A percentile compares a stretch with the other conserved stretches of the same genome.
phyloP scores from a whole-genome alignment of 208 protist species.

The Herpetomonas samuelpessoai region DNA sequence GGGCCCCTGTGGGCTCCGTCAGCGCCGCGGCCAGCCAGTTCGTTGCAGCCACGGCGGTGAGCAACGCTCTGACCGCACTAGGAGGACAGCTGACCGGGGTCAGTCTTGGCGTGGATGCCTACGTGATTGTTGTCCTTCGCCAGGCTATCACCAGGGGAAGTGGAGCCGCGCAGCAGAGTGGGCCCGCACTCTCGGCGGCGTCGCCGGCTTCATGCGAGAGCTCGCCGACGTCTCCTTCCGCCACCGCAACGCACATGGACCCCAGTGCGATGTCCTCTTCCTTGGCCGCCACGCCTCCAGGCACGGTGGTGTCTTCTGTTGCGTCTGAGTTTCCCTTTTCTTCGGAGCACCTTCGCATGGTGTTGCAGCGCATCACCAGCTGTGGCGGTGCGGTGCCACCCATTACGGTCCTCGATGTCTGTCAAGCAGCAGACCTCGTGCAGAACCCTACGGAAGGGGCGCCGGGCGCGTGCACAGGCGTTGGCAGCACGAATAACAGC shows the following conservation, averaged over 20 bases:
- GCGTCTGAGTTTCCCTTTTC: constrained; percentile 3
- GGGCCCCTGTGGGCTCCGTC: background rate
- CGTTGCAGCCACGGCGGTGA: background rate
- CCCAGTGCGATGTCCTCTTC: background rate
- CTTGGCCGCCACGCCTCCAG: too few relatives aligned
- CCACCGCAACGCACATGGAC: background rate
- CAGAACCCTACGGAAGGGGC: background rate
- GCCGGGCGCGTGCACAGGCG: too few relatives aligned
- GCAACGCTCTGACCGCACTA: background rate
- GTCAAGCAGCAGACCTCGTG: background rate
- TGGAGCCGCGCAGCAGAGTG: too few relatives aligned
- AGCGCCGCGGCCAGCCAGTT: background rate
- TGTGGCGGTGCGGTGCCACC: constrained; percentile 5
- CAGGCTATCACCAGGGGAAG: too few relatives aligned
- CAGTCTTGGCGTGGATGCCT: constrained; percentile 3
- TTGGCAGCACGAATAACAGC: background rate
- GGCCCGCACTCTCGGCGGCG: too few relatives aligned
- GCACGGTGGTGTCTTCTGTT: background rate
- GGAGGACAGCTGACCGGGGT: background rate
- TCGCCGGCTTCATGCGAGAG: background rate
- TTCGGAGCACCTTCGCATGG: background rate
- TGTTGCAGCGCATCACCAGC: constrained; percentile 2
- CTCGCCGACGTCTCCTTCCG: background rate
- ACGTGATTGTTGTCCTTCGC: constrained; percentile 1
- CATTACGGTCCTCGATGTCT: constrained; percentile 4